Evolutionary conservation across 208 protist species (phyloP).

Genomic region (Naegleria lovaniensis): DNA sequence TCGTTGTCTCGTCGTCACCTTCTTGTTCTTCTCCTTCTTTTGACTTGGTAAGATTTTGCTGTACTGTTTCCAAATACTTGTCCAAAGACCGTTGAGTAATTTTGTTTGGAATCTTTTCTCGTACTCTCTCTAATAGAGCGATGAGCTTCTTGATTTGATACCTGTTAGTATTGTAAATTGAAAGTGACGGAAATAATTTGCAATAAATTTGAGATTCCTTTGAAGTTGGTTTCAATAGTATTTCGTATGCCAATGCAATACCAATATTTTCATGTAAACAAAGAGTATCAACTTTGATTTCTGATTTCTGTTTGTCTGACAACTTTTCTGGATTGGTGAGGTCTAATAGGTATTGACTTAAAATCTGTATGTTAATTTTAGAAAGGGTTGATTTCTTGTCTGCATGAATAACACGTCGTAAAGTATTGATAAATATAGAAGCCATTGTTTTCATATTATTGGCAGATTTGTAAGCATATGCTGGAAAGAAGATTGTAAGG

Average conservation of each 20-base stretch:
- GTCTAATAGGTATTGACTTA: not conserved
- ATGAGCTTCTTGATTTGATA: not conserved
- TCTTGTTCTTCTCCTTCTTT: not conserved
- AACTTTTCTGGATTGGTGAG: not conserved
- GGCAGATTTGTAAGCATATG: not conserved
- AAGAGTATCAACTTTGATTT: not conserved
- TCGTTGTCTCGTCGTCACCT: not conserved
- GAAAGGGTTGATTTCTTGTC: not conserved
- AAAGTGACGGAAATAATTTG: not conserved
- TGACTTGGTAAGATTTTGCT: not conserved
- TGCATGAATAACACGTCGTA: not conserved
- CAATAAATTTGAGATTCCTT: not conserved
- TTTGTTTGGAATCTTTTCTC: not conserved
- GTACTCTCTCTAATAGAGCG: not conserved
- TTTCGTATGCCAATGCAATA: not conserved
- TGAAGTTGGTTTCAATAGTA: not conserved
- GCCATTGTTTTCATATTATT: not conserved
- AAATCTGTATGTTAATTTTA: not conserved
- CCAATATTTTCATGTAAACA: not conserved
- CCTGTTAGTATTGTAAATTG: not conserved
- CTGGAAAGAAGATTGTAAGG: constrained; percentile 7
- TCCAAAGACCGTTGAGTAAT: not conserved
- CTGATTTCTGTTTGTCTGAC: not conserved
- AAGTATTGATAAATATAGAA: not conserved
- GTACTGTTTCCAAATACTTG: not conserved